Conservation (phyloP, 1,284 basidiomycete genomes). For the Rugosomyces carneus region DNA sequence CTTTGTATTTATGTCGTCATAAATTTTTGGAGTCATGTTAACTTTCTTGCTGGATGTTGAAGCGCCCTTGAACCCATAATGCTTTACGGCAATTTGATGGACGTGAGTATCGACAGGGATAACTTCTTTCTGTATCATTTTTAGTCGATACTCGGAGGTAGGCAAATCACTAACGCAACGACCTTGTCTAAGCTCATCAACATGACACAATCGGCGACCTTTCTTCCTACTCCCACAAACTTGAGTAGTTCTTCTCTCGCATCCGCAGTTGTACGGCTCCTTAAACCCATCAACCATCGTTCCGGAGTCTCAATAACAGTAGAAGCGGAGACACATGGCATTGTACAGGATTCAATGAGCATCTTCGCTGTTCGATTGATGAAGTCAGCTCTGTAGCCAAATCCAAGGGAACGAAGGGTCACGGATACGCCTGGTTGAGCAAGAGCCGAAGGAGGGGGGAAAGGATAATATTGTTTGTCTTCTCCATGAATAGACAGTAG, state of each 20-base stretch:
- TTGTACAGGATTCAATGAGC: conserved; percentile 56
- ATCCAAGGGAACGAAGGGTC: conserved; percentile 77
- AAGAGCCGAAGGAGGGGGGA: conserved; percentile 74
- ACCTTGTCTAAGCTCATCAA: conserved; percentile 95
- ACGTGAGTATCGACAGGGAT: conserved; percentile 94
- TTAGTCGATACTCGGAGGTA: too few relatives aligned
- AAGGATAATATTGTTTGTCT: conserved; percentile 65
- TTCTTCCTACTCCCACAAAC: conserved; percentile 89
- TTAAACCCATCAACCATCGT: conserved; percentile 55
- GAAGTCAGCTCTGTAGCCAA: conserved; percentile 93
- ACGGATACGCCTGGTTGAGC: conserved; percentile 56
- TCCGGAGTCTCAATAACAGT: conserved; percentile 41
- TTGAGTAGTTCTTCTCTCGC: conserved; percentile 74
- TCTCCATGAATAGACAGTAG: conserved; percentile 40
- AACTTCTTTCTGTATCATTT: conserved; percentile 56
- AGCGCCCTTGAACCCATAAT: conserved; percentile 65
- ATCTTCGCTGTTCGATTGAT: conserved; percentile 81
- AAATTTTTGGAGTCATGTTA: conserved; percentile 74
- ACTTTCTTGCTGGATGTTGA: conserved; percentile 32
- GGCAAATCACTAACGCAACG: too few relatives aligned
- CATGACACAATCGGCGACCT: conserved; percentile 93
- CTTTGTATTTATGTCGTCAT: conserved; percentile 69
- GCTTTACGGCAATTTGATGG: conserved; percentile 77
- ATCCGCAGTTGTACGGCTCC: conserved; percentile 43
- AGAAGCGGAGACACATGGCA: conserved; percentile 16